Evolutionary conservation across 306 rosid genomes (phyloP), one percentile per base, ranked within the genome.

Genomic region (Rubus parviflorus): DNA sequence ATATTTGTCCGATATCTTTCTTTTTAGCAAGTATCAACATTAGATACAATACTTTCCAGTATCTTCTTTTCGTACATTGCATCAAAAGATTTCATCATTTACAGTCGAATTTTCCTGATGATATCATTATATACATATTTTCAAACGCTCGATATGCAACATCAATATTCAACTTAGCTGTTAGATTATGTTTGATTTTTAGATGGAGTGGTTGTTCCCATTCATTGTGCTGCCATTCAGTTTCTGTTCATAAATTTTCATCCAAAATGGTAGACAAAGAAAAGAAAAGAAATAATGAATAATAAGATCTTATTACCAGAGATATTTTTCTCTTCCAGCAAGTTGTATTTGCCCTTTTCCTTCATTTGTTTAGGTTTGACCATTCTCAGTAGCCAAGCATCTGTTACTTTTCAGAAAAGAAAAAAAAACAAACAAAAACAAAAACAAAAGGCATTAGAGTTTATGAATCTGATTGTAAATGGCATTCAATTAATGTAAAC

Each of bases 171-270:
- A 57, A 22, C 56, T 7, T 25, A 16, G 35, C 53, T 58, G 42
- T 74, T 25, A 22, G 58, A 30, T 58, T 58, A 10, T 74, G 19
- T 15, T 73, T 57, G 15, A 15, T 1, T 17, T 45, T 45, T 23
- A 25, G 46, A 51, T 61, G 51, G 78, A 17, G 8, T 60, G 70
- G 45, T 61, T 61, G 16, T 85, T 74, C n/a, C 8, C 77, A 25
- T 46, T 37, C 46, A 46, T 25, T 11, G 20, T 10, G 15, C 71
- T 66, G 17, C 17, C 45, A 45, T 60, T 38, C 52, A 22, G 12
- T 37, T 45, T 17, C 8, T 41, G 9, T 60, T 61, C 58, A 61
- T 25, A 30, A 4, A 15, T 30, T 43, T 25, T 5, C 40, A 17
- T 30, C 46, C 20, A 17, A 42, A 58, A 57, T 22, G 17, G 35